Base-by-base conservation (phyloP, 345 rosid genomes). In the Salix koriyanagi region DNA sequence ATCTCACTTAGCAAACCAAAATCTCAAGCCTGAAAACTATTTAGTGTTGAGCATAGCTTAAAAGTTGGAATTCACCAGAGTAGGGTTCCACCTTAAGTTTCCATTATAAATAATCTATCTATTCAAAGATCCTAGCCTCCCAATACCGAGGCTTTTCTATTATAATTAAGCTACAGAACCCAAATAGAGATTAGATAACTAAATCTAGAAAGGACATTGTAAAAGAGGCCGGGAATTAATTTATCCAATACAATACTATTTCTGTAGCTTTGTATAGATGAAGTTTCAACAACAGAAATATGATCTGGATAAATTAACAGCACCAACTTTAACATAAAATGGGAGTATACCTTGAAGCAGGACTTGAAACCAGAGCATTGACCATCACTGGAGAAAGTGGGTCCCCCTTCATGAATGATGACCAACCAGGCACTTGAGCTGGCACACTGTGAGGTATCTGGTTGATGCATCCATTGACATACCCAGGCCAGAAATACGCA, bases 401-500 rank as follows among this genome's bases (percentile, higher is more conserved):
- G 46, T 87, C 87, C 42, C 99, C 96, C 83, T 89, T 96, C 91
- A 92, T 87, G 87, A 93, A 78, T 69, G 94, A 88, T 65, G 96
- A 91, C 99, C 99, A 93, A 70, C 91, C 86, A 79, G 90, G 84
- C 65, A 81, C 77, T 81, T 89, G 93, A 62, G 84, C 82, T 2
- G 91, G 42, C 37, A 86, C 79, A 76, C 80, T 78, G 72, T 80
- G 90, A 61, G 97, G 89, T 54, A 88, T 82, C 83, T 93, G 97
- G 79, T 84, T 91, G 77, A 80, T 83, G 68, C 83, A 78, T 41
- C 85, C 87, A 81, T 70, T 87, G 77, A 87, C 91, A 69, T 91
- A 92, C 50, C 96, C 98, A 60, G 97, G 91, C 99, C 99, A 96
- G 72, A 89, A 84, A 85, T 93, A 96, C 48, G 97, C 91, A 13